Conservation (phyloP, 2,329 filamentous ascomycete genomes). For the Emericellopsis cladophorae region DNA sequence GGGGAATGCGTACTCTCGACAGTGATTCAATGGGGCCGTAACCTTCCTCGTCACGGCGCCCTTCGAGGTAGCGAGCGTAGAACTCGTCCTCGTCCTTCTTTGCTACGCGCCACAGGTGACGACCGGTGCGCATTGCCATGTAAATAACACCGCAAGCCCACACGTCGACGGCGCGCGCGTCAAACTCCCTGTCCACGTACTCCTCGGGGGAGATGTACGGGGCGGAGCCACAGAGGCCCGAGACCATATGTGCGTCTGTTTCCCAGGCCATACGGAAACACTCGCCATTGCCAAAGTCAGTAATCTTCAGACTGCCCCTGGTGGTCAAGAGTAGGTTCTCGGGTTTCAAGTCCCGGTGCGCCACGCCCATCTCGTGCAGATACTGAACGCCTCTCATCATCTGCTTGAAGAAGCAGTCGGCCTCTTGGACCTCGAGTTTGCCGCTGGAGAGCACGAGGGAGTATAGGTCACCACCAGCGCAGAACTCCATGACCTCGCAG, state of each 20-base stretch:
- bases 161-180: slow-evolving; percentile 92
- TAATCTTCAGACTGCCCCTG: slow-evolving; percentile 89
- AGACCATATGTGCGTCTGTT: slow-evolving; percentile 95
- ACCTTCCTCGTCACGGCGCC: slow-evolving; percentile 84
- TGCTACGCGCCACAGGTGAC: slow-evolving; percentile 93
- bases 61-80: slow-evolving; percentile 86
- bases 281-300: slow-evolving; percentile 96
- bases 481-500: slow-evolving; percentile 99
- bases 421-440: slow-evolving; percentile 83
- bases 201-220: slow-evolving; percentile 97
- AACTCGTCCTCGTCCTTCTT: slow-evolving; percentile 97
- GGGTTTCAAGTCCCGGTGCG: slow-evolving; percentile 91
- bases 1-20: slow-evolving; percentile 2
- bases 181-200: slow-evolving; percentile 90
- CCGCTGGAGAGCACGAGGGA: slow-evolving; percentile 82
- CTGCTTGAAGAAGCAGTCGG: slow-evolving; percentile 98
- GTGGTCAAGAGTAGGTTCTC: slow-evolving; percentile 92
- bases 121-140: slow-evolving; percentile 97
- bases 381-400: slow-evolving; percentile 98
- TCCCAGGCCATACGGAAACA: slow-evolving; percentile 99
- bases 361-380: slow-evolving; percentile 98
- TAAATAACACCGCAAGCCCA: slow-evolving; percentile 99
- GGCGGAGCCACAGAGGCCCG: slow-evolving; percentile 87
- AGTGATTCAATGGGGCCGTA: slow-evolving; percentile 87
- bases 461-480: slow-evolving; percentile 90